Base-by-base conservation (phyloP, 257 asterid species). In the Nicotiana attenuata region DNA sequence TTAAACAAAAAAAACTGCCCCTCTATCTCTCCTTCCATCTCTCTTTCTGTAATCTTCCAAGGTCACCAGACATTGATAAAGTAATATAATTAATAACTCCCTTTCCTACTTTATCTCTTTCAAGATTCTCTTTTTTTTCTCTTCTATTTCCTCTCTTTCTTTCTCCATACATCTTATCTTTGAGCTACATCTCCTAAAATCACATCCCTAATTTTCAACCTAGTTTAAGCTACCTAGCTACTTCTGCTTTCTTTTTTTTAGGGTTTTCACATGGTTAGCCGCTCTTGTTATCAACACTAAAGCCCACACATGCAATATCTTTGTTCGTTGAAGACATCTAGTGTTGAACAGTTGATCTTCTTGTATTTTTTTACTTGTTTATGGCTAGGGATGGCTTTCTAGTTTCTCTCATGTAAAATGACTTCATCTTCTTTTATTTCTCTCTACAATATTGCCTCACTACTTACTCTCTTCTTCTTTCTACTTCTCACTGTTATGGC, bases 321-420 rank as follows among this genome's bases (percentile, higher is more conserved):
- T 52, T 52, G 57, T 52, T 52, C 19, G 19, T 52, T 3, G 56
- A 50, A 50, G 56, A 50, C 16, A 4, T 50, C 56, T 50, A 50
- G 33, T 41, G 57, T 69, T 68, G 77, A 9, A 17, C 10, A 41
- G 2, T 71, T 45, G n/a, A 45, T 71, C 45, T 75, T 75, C 79
- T 24, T 50, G 79, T 41, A 24, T 10, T 22, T 63, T 22, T 63
- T 17, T 17, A 38, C 16, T 16, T 64, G 31, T 81, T 60, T 81
- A 86, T 84, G 89, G 81, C 84, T 65, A 29, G 60, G 47, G 76
- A 80, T 78, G 61, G 56, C 22, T 73, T 45, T 45, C 9, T 73
- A 47, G 73, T 69, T 41, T 71, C 50, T 71, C 57, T 61, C 75
- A 56, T 41, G 11, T 29, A 82, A 85, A 64, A 35, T 78, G 82